Conservation (phyloP, 371 early-diverging fungal species). For the Chytridiales sp. region DNA sequence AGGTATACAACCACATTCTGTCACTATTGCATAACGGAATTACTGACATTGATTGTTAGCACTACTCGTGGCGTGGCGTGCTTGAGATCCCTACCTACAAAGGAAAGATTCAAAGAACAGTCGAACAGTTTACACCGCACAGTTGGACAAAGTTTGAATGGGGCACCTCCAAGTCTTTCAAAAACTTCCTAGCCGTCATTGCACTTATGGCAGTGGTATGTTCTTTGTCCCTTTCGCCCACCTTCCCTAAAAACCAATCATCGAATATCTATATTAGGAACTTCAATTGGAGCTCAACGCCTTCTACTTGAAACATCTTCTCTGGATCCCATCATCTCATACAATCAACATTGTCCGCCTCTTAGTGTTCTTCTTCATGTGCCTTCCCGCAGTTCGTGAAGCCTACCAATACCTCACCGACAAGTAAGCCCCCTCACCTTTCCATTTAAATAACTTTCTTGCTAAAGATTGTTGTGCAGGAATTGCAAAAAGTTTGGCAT, state of each 20-base stretch:
- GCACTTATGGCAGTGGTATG: conserved; percentile 60
- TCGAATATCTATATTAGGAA: conserved; percentile 26
- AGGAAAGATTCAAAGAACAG: conserved; percentile 85
- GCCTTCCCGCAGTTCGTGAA: conserved; percentile 85
- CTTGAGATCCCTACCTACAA: conserved; percentile 75
- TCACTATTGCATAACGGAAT: neutral
- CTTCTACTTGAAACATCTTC: conserved; percentile 89
- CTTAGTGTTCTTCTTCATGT: conserved; percentile 77
- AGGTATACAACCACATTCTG: conserved; percentile 47
- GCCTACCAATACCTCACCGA: conserved; percentile 87
- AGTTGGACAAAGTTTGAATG: conserved; percentile 92
- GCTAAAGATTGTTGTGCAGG: conserved; percentile 7
- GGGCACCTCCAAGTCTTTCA: conserved; percentile 77
- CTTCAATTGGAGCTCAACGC: conserved; percentile 86
- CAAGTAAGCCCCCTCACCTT: conserved; percentile 35
- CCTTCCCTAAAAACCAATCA: no score
- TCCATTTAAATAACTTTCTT: conserved; percentile 4
- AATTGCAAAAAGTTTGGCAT: conserved; percentile 59
- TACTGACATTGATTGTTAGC: conserved; percentile 21
- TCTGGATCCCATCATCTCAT: conserved; percentile 94
- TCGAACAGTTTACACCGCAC: conserved; percentile 92
- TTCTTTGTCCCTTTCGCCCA: neutral
- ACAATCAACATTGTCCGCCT: conserved; percentile 78
- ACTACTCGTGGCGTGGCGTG: conserved; percentile 92
- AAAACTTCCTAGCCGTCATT: conserved; percentile 71